Conservation (phyloP, 2,329 filamentous ascomycete genomes). For the Monilinia aucupariae region DNA sequence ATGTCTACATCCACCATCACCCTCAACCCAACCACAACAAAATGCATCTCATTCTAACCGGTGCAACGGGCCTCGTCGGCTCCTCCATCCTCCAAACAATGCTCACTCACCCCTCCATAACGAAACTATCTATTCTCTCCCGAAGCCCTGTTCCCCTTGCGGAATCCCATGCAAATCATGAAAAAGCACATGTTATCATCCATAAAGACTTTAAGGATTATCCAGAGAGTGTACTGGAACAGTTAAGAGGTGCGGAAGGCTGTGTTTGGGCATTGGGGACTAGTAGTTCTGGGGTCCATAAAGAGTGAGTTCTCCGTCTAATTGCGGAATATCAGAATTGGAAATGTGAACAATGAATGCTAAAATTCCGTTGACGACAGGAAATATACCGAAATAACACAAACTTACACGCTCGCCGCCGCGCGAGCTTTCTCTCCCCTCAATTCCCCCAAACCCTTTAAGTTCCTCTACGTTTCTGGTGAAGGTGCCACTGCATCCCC, state of each 20-base stretch:
- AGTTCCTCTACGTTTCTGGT: constrained; percentile 66
- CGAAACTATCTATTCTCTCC: constrained; percentile 62
- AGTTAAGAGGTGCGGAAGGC: constrained; percentile 59
- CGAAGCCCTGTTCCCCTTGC: constrained; percentile 60
- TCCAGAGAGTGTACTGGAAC: constrained; percentile 48
- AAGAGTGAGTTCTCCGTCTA: constrained; percentile 44
- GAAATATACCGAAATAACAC: constrained; percentile 64
- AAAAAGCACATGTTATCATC: constrained; percentile 58
- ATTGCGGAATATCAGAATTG: too few species aligned
- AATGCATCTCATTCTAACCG: constrained; percentile 63
- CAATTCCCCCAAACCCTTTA: constrained; percentile 47
- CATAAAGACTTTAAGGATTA: constrained; percentile 64
- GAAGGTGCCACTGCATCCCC: constrained; percentile 50
- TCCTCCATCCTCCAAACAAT: constrained; percentile 57
- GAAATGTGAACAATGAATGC: background rate
- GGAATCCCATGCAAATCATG: constrained; percentile 45
- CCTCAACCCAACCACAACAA: background rate
- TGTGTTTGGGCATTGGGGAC: constrained; percentile 72
- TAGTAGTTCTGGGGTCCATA: constrained; percentile 52
- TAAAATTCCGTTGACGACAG: constrained; percentile 30
- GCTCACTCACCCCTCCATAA: constrained; percentile 47
- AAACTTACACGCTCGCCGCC: constrained; percentile 58
- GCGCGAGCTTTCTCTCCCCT: constrained; percentile 54
- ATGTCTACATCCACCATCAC: background rate
- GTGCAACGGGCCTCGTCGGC: constrained; percentile 63